Percentiles rank a stretch among this genome's conserved stretches.
Conservation (phyloP, 768 basidiomycete genomes). For the Tremella fuciformis region DNA sequence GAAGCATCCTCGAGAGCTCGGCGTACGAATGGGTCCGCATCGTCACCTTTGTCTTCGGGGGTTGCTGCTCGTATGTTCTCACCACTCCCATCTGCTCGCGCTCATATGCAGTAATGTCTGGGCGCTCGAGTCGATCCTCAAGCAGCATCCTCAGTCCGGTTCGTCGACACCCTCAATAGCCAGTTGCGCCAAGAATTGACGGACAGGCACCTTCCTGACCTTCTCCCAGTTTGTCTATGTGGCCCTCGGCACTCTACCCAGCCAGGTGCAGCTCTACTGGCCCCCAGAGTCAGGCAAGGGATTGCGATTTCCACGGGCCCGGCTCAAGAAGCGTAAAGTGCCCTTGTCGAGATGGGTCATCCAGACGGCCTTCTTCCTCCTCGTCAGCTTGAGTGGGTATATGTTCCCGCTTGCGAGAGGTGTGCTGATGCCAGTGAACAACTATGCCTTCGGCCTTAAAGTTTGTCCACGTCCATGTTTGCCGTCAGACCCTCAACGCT, state of each 20-base stretch:
- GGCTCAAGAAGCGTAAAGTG: conserved; percentile 64
- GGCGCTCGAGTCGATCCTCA: conserved; percentile 71
- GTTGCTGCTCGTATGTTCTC: conserved; percentile 65
- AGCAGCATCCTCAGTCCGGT: conserved; percentile 69
- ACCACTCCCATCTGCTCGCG: background rate
- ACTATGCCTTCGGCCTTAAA: conserved; percentile 65
- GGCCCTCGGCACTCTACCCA: conserved; percentile 64
- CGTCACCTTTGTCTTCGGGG: conserved; percentile 69
- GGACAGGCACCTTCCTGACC: conserved; percentile 71
- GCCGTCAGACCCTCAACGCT: background rate
- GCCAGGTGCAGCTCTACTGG: conserved; percentile 57
- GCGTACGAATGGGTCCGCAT: conserved; percentile 61
- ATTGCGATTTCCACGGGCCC: conserved; percentile 47
- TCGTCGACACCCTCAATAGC: conserved; percentile 18
- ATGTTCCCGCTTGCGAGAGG: background rate
- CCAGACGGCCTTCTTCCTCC: conserved; percentile 68
- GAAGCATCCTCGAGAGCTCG: conserved; percentile 16
- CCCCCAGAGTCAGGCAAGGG: conserved; percentile 10
- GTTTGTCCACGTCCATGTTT: conserved; percentile 18
- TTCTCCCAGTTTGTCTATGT: conserved; percentile 82
- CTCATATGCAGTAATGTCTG: conserved; percentile 61
- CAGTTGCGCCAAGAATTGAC: background rate
- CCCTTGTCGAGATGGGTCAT: conserved; percentile 66
- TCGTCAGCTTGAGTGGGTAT: conserved; percentile 58
- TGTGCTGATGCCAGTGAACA: conserved; percentile 59